These are phyloP conservation scores for Physocladia obscura DNA, from an alignment of 192 early-diverging fungal genomes.

Conservation along the genomic window DNA sequence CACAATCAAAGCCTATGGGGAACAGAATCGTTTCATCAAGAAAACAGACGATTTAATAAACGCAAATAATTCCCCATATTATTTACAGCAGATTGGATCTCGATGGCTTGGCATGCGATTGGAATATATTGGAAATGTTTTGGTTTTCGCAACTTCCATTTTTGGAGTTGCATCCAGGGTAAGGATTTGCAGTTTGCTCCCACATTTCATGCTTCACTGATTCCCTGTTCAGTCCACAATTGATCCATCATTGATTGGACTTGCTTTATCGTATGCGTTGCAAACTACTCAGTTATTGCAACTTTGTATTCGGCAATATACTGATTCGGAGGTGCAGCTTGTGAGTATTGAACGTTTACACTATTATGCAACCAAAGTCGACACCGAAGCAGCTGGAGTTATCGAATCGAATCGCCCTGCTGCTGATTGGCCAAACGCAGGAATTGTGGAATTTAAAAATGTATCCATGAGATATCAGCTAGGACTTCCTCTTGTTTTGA, in stretches of 20 bases:
- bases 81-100: constrained; percentile 55
- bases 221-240: constrained; percentile 11
- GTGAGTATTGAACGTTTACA: constrained; percentile 28
- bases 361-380: constrained; percentile 40
- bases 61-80: constrained; percentile 76
- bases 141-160: constrained; percentile 62
- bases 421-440: constrained; percentile 43
- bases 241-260: constrained; percentile 26
- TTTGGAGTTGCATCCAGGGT: constrained; percentile 60
- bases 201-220: constrained; percentile 2
- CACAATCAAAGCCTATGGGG: constrained; percentile 80
- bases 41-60: constrained; percentile 72
- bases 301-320: constrained; percentile 32
- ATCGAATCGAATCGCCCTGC: constrained; percentile 38
- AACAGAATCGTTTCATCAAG: constrained; percentile 67
- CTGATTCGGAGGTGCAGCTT: constrained; percentile 37
- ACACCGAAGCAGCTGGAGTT: constrained; percentile 65
- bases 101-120: constrained; percentile 36
- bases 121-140: constrained; percentile 57
- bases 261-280: constrained; percentile 27
- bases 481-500: constrained; percentile 44
- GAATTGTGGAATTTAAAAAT: constrained; percentile 40
- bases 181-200: neutral
- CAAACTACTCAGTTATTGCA: constrained; percentile 32
- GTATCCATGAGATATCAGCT: constrained; percentile 44